Conservation (phyloP, 208 protist species). For the Giardia muris region DNA sequence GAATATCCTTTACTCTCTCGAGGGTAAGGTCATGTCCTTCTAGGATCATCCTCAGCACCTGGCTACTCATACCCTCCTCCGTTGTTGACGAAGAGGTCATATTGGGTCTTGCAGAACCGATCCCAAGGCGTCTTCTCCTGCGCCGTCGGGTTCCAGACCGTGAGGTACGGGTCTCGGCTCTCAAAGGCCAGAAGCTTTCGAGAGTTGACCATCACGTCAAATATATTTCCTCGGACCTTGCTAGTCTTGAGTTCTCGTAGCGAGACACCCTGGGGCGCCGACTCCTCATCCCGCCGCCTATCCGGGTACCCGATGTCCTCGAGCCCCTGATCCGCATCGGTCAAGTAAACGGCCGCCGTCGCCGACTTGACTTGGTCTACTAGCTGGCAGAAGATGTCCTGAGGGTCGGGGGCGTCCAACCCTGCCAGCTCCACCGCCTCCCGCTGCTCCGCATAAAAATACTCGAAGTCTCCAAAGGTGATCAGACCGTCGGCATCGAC, state of each 20-base stretch:
- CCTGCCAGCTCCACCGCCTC: constrained; percentile 21
- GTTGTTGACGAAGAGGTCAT: neutral
- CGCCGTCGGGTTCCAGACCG: neutral
- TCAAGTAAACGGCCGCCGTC: neutral
- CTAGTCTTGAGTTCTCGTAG: neutral
- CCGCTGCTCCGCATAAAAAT: constrained; percentile 32
- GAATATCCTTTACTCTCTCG: too few species aligned
- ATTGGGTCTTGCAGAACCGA: neutral
- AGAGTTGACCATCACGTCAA: constrained; percentile 29
- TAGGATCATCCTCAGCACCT: too few species aligned
- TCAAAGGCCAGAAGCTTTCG: constrained; percentile 30
- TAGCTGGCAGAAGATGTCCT: constrained; percentile 34
- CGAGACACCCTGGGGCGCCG: neutral
- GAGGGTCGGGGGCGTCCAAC: neutral
- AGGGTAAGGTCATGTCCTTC: too few species aligned
- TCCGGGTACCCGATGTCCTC: neutral
- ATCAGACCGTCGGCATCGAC: constrained; percentile 40
- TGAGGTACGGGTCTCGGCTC: neutral
- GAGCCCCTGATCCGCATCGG: neutral
- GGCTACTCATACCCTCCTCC: neutral
- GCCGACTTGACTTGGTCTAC: neutral
- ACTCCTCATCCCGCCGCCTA: neutral
- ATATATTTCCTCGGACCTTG: neutral
- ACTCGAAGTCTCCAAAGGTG: constrained; percentile 26
- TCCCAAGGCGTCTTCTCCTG: constrained; percentile 11